Conservation (phyloP, 225 moss, liverwort and hornwort species). For the Bryum argenteum region DNA sequence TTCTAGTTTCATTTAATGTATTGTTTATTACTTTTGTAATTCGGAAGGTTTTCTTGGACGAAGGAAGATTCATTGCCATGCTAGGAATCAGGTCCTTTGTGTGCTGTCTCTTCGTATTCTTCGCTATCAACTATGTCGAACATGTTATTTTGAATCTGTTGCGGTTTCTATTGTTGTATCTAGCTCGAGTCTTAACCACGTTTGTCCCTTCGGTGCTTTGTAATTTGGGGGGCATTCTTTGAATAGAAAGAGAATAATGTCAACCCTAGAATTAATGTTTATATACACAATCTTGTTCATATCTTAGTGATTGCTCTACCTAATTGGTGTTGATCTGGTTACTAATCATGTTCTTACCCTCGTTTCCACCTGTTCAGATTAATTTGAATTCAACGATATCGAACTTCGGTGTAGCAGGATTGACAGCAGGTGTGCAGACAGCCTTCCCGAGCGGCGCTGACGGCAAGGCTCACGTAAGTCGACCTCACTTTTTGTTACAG, state of each 20-base stretch:
- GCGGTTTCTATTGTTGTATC: no score
- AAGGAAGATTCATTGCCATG: not conserved
- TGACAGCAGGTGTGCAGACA: conserved; percentile 59
- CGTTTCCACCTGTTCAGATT: conserved; percentile 40
- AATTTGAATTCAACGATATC: conserved; percentile 41
- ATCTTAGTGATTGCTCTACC: no score
- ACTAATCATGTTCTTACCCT: conserved; percentile 5
- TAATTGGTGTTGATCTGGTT: no score
- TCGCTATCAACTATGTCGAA: no score
- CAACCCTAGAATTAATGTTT: no score
- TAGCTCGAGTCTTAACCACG: no score
- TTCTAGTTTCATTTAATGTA: not conserved
- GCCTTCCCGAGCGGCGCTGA: conserved; percentile 33
- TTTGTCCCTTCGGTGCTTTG: no score
- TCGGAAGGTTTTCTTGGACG: no score
- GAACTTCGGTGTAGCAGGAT: conserved; percentile 55
- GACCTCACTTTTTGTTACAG: not conserved
- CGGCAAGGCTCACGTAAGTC: conserved; percentile 58
- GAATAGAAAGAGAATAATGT: no score
- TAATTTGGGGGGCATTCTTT: no score
- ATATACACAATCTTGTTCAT: no score
- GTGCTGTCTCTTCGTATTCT: not conserved
- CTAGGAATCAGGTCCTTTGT: not conserved
- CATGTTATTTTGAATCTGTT: no score
- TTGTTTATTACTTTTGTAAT: not conserved